Conservation (phyloP, 345 rosid species). For the Lumnitzera littorea region DNA sequence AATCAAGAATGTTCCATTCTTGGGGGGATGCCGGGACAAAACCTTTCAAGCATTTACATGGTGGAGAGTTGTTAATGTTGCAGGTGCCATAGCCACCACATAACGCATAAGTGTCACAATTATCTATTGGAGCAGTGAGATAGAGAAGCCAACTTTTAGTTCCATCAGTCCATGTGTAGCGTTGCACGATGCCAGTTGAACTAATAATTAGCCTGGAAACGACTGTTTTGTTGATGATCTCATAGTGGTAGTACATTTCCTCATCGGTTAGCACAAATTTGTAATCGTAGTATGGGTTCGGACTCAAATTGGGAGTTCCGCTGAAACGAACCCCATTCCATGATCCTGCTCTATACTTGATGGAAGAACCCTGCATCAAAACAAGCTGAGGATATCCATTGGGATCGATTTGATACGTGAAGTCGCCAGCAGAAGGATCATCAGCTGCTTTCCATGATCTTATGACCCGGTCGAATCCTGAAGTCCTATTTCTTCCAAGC, state of each 20-base stretch:
- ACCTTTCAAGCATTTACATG: conserved; percentile 3
- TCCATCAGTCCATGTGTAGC: conserved; percentile 23
- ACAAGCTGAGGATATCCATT: conserved; percentile 26
- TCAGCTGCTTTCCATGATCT: conserved; percentile 27
- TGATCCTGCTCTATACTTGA: conserved; percentile 22
- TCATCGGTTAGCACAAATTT: conserved; percentile 13
- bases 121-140: conserved; percentile 25
- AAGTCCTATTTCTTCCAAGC: conserved; percentile 23
- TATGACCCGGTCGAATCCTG: conserved; percentile 15
- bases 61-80: conserved; percentile 2
- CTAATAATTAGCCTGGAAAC: conserved; percentile 18
- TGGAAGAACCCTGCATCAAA: conserved; percentile 10
- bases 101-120: conserved; percentile 20
- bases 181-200: conserved; percentile 10
- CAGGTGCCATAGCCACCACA: conserved; percentile 33
- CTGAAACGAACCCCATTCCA: conserved; percentile 34
- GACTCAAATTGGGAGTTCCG: conserved; percentile 22
- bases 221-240: conserved; percentile 7
- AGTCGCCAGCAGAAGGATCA: conserved; percentile 30
- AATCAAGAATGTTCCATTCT: neutral
- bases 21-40: neutral
- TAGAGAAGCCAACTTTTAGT: conserved; percentile 14
- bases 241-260: conserved; percentile 21
- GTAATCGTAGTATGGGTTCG: conserved; percentile 13
- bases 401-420: conserved; percentile 13